Evolutionary conservation across 2,329 filamentous ascomycete species (phyloP), one percentile per base, ranked within the genome.

Genomic region (Sarocladiaceae sp.): DNA sequence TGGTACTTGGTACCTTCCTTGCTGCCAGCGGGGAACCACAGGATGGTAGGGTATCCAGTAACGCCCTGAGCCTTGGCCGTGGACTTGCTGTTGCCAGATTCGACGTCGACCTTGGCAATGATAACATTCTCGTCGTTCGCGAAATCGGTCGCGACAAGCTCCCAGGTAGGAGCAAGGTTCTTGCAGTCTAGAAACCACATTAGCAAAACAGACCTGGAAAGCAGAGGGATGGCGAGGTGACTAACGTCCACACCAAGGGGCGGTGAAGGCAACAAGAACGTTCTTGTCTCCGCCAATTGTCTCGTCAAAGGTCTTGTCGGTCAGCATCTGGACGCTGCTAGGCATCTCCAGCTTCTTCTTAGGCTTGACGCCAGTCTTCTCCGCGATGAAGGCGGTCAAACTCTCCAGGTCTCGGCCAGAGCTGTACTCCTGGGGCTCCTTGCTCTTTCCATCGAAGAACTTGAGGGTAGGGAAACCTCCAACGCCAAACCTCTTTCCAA

Each of bases 241-340:
- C 89, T 69, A 80, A 97, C 93, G 91, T 65, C 91, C 91, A 68
- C 93, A 98, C 93, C 91, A 97, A 44, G 93, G 90, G 44, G 93
- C 91, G 55, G 94, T 98, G 67, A 98, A 98, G 35, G 94, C 90
- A 62, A 98, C 90, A 45, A 98, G 67, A 16, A 95, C 88, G 66
- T 94, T 76, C 77, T 95, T 89, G 51, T 95, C 87, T 43, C 81
- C 74, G 51, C 91, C 91, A 69, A 96, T 73, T 48, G 78, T 72
- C 61, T 82, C 71, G 66, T 82, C 79, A 69, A 97, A 97, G 47
- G 79, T 80, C 54, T 74, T 65, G 59, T 97, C 89, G 42, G 78
- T 89, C 64, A 98, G 74, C 69, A 87, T 83, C 57, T 82, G 76
- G 9, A 98, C 85, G 48, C 80, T 69, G 65, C 85, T 94, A 15